Evolutionary conservation across 768 basidiomycete genomes (phyloP), one percentile per base, ranked within the genome.

Genomic region (Daedalea quercina): DNA sequence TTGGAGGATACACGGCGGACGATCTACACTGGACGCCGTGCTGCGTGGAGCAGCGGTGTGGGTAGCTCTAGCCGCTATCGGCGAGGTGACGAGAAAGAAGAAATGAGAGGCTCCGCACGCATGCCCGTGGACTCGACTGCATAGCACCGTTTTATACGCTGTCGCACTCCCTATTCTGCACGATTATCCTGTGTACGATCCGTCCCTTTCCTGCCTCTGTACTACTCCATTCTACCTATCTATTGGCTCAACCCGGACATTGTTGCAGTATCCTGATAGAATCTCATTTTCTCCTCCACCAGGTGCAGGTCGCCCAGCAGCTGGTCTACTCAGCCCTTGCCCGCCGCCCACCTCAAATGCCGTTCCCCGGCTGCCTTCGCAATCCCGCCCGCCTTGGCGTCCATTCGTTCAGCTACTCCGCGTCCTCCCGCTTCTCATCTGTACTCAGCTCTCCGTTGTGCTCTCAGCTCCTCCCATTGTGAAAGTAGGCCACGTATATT

Each of bases 401-500:
- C 48, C n/a, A 17, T 40, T 24, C n/a, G 24, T 26, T n/a, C 25
- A 24, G 12, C 23, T 17, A 6, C 25, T 47, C 46, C 34, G 13
- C 25, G 19, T 20, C 12, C 48, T 20, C 34, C 23, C 34, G 2
- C 19, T 47, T 22, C 31, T 19, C 46, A 22, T 49, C 13, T 40
- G 44, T 45, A 45, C 23, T 45, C 44, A 45, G 44, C 23, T 22
- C 44, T 45, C 26, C 15, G 26, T 49, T 34, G 35, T 49, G 48
- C 48, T 49, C 48, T 40, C 34, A 11, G 44, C 47, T 48, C 47
- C 26, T 48, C 25, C 45, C 17, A 40, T 9, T 49, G 48, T 49
- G 48, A 49, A 49, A 35, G 19, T 49, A 49, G 48, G 48, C 35
- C 9, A 47, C 24, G 34, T 49, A 49, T 49, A 49, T 40, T 49